Percentiles rank a stretch among this genome's conserved stretches.
phyloP scores from a whole-genome alignment of 2,329 filamentous ascomycete species.

The Colletotrichum plurivorum region DNA sequence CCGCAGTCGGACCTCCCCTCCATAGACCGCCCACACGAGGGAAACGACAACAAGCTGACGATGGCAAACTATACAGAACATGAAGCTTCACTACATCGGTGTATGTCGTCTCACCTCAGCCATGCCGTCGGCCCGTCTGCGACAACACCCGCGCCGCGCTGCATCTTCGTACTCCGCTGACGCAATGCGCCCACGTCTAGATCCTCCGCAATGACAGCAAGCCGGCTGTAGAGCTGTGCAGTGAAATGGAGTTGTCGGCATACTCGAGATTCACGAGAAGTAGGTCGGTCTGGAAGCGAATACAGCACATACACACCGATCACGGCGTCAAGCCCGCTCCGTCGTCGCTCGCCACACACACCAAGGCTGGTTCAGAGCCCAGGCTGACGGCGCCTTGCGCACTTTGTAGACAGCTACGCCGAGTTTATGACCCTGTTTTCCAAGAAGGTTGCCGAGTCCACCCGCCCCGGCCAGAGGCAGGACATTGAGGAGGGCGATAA shows the following conservation, averaged over 20 bases:
- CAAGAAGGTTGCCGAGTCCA: constrained; percentile 90
- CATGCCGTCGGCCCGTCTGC: background rate
- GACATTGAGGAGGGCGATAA: constrained; percentile 88
- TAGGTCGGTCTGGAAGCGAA: constrained; percentile 53
- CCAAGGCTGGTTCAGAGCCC: background rate
- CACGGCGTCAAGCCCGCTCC: background rate
- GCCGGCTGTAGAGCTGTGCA: constrained; percentile 82
- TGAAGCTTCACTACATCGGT: constrained; percentile 92
- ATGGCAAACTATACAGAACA: constrained; percentile 56
- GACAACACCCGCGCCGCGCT: background rate
- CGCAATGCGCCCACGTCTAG: constrained; percentile 58
- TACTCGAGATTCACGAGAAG: constrained; percentile 87
- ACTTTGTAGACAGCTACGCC: constrained; percentile 30
- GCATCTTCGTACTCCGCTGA: constrained; percentile 20
- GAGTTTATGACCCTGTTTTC: constrained; percentile 87
- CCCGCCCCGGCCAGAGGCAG: constrained; percentile 83
- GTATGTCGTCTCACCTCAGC: constrained; percentile 65
- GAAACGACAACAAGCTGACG: constrained; percentile 19
- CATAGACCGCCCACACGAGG: constrained; percentile 25
- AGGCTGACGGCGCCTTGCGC: background rate
- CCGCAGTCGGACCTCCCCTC: constrained; percentile 6
- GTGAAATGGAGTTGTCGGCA: constrained; percentile 82
- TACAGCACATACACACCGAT: background rate
- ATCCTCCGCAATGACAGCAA: constrained; percentile 85
- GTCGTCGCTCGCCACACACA: background rate